phyloP scores from a whole-genome alignment of 108 stramenopile species.

The Craspedostauros australis region DNA sequence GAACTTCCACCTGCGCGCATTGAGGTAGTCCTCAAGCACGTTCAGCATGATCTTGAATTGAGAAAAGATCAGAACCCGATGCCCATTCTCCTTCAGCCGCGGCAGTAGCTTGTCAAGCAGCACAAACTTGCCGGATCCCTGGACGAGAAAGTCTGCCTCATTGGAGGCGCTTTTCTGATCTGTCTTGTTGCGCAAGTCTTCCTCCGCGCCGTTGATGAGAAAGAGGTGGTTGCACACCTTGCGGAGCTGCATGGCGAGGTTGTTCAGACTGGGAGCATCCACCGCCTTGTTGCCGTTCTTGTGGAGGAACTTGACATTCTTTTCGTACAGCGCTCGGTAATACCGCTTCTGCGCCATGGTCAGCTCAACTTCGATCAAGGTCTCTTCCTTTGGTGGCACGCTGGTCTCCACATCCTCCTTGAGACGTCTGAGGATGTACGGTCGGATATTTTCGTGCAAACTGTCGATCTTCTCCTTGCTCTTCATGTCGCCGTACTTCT shows the following conservation, averaged over 20 bases:
- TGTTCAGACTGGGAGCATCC: slow-evolving; percentile 85
- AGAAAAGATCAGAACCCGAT: slow-evolving; percentile 91
- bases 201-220: slow-evolving; percentile 87
- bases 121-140: slow-evolving; percentile 90
- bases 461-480: slow-evolving; percentile 78
- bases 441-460: slow-evolving; percentile 81
- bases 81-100: slow-evolving; percentile 84
- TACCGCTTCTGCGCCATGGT: slow-evolving; percentile 95
- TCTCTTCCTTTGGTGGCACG: slow-evolving; percentile 93
- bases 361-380: slow-evolving; percentile 94
- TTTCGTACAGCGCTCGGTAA: slow-evolving; percentile 93
- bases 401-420: slow-evolving; percentile 93
- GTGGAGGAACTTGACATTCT: slow-evolving; percentile 76
- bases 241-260: slow-evolving; percentile 80
- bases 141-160: slow-evolving; percentile 63
- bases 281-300: slow-evolving; percentile 76
- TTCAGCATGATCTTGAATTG: slow-evolving; percentile 99
- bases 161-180: slow-evolving; percentile 17
- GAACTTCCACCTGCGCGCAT: slow-evolving; percentile 51
- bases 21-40: slow-evolving; percentile 93
- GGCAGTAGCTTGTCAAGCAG: slow-evolving; percentile 97
- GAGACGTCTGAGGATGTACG: slow-evolving; percentile 89
- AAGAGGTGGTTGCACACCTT: slow-evolving; percentile 99
- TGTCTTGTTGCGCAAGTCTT: slow-evolving; percentile 49
- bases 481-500: slow-evolving; percentile 80